Evolutionary conservation across 2,329 filamentous ascomycete species (phyloP), one percentile per base, ranked within the genome.

Genomic region (Epichloe coenophiala): DNA sequence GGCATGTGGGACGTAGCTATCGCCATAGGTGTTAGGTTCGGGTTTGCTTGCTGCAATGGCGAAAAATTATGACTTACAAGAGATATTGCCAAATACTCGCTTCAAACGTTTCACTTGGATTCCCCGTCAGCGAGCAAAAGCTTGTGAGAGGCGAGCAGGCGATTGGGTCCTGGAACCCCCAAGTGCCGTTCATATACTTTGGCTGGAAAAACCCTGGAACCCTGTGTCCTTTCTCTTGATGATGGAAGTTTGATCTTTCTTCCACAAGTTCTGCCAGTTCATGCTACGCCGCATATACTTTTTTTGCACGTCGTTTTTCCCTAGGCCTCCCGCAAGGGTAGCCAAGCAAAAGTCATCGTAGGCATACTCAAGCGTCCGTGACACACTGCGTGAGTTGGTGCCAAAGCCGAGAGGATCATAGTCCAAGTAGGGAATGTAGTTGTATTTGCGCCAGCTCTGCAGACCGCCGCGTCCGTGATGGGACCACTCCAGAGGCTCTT

Each of bases 271-370:
- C 53, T 71, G 69, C 85, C 85, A 90, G 63, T 87, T 86, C 13
- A 69, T 72, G 41, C 81, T 77, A 37, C 83, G 75, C 11, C 64
- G 63, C 27, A 74, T 65, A 58, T 88, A 89, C 59, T 81, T 84
- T 48, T 66, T 66, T 11, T 55, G 49, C 67, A 65, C 9, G 3
- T 60, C 61, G 42, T 75, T 68, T 31, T 51, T 52, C 5, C 77
- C 79, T 17, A 88, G 62, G 0, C 70, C 75, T 11, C 71, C 69
- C 2, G 84, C 83, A 40, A 89, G 72, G 21, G 76, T 67, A 0
- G 79, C 76, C 50, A 87, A 78, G 57, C 80, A 83, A 58, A 83
- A 91, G 66, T 91, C 86, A 56, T 90, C 77, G 64, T 90, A 91
- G 0, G 84, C 81, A 61, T 90, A 91, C 61, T 90, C 86, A 5